Evolutionary conservation across 2,329 filamentous ascomycete genomes (phyloP).

Genomic region (Coleophoma eucalyptorum): DNA sequence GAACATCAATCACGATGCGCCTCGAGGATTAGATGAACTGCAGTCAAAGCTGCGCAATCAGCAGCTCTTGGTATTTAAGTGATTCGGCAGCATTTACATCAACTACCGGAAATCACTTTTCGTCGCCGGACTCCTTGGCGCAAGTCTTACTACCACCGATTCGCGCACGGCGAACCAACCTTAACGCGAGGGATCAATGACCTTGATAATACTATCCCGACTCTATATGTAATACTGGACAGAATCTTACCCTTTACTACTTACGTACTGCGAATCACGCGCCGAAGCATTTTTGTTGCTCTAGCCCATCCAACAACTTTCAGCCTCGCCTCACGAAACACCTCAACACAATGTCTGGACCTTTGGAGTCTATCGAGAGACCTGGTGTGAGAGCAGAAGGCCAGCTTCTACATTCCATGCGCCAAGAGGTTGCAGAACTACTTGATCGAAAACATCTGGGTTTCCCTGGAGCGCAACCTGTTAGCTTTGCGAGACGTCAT

Average conservation of each 20-base stretch:
- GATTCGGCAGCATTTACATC: not conserved
- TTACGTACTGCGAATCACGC: not conserved
- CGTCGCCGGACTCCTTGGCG: not conserved
- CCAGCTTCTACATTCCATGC: slow-evolving; percentile 59
- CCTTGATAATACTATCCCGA: not conserved
- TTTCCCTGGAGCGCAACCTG: slow-evolving; percentile 92
- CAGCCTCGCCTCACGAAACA: not conserved
- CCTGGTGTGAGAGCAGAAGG: slow-evolving; percentile 64
- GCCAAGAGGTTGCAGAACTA: slow-evolving; percentile 69
- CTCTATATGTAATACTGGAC: not conserved
- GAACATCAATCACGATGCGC: not conserved
- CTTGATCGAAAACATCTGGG: slow-evolving; percentile 63
- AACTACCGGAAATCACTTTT: not conserved
- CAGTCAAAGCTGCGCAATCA: not conserved
- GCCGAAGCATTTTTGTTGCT: not conserved
- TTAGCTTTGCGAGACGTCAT: slow-evolving; percentile 83
- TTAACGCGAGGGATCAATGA: not conserved
- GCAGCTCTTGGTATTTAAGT: not conserved
- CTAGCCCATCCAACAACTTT: not conserved
- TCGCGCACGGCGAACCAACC: not conserved
- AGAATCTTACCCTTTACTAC: not conserved
- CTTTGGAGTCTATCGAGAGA: slow-evolving; percentile 39
- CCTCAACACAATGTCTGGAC: slow-evolving; percentile 12
- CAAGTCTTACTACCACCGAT: not conserved
- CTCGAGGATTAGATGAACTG: not conserved